Base-by-base conservation (phyloP, 306 rosid genomes). In the Trichosanthes cucumerina region DNA sequence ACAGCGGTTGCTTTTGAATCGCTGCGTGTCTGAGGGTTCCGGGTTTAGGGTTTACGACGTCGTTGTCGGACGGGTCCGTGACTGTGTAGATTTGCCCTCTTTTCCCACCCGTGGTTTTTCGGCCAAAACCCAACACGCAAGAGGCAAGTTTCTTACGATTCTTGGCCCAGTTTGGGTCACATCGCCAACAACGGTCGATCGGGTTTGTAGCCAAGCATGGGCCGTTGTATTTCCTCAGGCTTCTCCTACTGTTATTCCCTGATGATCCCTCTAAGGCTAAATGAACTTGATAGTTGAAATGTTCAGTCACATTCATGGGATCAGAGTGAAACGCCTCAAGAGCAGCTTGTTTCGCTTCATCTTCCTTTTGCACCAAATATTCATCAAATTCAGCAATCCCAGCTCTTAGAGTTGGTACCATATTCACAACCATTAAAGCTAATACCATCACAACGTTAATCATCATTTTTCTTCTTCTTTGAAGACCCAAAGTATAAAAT, bases 131-230 rank as follows among this genome's bases (percentile, higher is more conserved):
- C 1, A 78, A 88, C 0, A 56, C 97, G 15, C 98, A 95, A 0
- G 2, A 34, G 23, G 89, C 96, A 18, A 95, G 65, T 24, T 7
- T 36, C 65, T 84, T 88, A 2, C 98, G 93, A 43, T 89, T 47
- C 0, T 8, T 1, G 3, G 92, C 96, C 98, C 98, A 95, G 24
- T 87, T 12, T 0, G 0, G 26, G 26, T 23, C 62, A 56, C 97
- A 95, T 64, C 96, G 75, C 98, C 97, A 95, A 84, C 98, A 95
- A 65, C 91, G 80, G 74, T 95, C 98, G 5, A 95, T 95, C 0
- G 98, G 98, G 79, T 95, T 95, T 3, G 88, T 83, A 8, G 98
- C 91, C 56, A 1, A 0, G 86, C 98, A 95, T 2, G 72, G 79
- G 2, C 84, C 90, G 0, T 0, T 12, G 80, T 73, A 68, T 78